phyloP scores from a whole-genome alignment of 108 stramenopile species.

The Stephanodiscus minutulus region DNA sequence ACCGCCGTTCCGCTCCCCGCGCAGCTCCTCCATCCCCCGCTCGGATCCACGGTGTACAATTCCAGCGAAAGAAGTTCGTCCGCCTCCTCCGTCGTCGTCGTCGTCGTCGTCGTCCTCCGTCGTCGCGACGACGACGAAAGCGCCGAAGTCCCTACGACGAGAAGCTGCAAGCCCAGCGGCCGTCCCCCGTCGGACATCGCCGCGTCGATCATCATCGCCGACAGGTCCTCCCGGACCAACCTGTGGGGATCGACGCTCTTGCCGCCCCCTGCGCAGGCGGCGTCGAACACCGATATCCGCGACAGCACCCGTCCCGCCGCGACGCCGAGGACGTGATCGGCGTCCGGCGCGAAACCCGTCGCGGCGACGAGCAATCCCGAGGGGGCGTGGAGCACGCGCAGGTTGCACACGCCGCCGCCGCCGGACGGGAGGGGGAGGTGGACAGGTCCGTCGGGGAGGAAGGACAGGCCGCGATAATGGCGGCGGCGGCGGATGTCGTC shows the following conservation, averaged over 20 bases:
- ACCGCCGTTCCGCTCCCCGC: conserved; percentile 34
- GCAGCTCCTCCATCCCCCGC: conserved; percentile 47
- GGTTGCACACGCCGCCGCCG: conserved; percentile 54
- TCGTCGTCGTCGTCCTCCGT: too few relatives aligned
- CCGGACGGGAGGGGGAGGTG: conserved; percentile 15
- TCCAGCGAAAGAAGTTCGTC: conserved; percentile 35
- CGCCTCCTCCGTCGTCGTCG: not conserved
- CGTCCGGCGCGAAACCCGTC: conserved; percentile 51
- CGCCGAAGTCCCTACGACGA: conserved; percentile 44
- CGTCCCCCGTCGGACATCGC: conserved; percentile 39
- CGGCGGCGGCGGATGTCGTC: not conserved
- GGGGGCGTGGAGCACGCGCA: conserved; percentile 75
- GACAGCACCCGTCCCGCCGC: conserved; percentile 41
- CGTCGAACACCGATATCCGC: conserved; percentile 39
- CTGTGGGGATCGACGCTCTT: conserved; percentile 50
- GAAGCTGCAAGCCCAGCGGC: conserved; percentile 44
- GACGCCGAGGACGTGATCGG: conserved; percentile 33
- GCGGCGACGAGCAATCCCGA: conserved; percentile 52
- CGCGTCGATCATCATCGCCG: conserved; percentile 36
- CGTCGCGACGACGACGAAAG: not conserved
- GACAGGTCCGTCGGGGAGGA: conserved; percentile 40
- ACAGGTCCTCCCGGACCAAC: conserved; percentile 47
- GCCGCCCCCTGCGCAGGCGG: conserved; percentile 16
- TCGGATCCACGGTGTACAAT: conserved; percentile 53
- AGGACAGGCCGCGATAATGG: conserved; percentile 15